Conservation (phyloP, 2,329 filamentous ascomycete species). For the Fusarium nematophilum region DNA sequence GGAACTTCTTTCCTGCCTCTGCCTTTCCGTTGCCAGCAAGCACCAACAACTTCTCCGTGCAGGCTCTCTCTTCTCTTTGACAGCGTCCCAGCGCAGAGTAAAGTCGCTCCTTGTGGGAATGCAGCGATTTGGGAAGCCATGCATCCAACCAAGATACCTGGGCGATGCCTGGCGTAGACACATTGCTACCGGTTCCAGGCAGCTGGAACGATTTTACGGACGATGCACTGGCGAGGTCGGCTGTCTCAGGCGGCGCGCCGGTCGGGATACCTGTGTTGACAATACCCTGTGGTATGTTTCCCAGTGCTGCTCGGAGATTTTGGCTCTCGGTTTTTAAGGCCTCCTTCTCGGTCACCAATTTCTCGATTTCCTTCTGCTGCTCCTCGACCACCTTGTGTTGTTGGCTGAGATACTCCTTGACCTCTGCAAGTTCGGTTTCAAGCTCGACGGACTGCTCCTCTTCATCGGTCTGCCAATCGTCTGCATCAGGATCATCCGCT, state of each 20-base stretch:
- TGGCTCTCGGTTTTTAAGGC: not conserved
- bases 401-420: not conserved
- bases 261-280: too few species aligned
- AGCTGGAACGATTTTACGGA: not conserved
- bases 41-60: not conserved
- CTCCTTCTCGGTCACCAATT: not conserved
- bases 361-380: not conserved
- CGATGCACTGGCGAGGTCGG: not conserved
- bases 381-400: not conserved
- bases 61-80: not conserved
- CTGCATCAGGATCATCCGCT: not conserved
- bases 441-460: not conserved
- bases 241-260: not conserved
- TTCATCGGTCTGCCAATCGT: constrained; percentile 1
- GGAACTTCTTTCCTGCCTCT: not conserved
- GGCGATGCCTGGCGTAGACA: not conserved
- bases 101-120: not conserved
- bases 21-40: not conserved
- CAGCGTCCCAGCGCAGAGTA: not conserved
- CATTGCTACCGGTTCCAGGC: not conserved
- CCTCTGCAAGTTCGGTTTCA: not conserved
- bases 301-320: not conserved
- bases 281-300: not conserved
- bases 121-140: constrained; percentile 3
- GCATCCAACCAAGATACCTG: not conserved